phyloP scores from a whole-genome alignment of 495 filamentous ascomycete genomes.

The Neurospora sp. region DNA sequence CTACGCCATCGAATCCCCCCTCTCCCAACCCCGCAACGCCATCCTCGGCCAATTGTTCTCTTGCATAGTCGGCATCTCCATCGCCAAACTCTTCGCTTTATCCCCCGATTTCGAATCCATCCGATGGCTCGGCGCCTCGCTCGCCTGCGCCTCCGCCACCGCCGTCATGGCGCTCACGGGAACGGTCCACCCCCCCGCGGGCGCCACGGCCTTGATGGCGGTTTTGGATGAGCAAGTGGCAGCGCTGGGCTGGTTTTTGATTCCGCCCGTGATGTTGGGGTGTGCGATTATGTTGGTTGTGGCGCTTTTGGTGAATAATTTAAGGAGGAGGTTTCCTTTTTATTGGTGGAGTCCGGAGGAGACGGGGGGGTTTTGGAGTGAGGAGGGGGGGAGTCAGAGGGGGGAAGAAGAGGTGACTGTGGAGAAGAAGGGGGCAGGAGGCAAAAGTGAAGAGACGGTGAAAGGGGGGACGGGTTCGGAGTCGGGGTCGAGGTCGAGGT shows the following conservation, averaged over 20 bases:
- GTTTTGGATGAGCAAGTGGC: constrained; percentile 47
- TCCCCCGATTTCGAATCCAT: constrained; percentile 42
- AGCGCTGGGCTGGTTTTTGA: constrained; percentile 62
- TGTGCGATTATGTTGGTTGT: constrained; percentile 52
- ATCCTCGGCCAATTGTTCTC: constrained; percentile 64
- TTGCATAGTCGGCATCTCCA: constrained; percentile 52
- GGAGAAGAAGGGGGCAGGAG: not conserved
- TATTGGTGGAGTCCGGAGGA: constrained; percentile 64
- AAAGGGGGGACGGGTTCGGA: not conserved
- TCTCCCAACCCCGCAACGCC: constrained; percentile 73
- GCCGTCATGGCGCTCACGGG: constrained; percentile 66
- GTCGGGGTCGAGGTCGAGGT: not conserved
- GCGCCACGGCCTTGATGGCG: constrained; percentile 75
- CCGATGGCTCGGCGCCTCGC: constrained; percentile 57
- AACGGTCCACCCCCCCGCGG: constrained; percentile 79
- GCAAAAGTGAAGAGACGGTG: constrained; percentile 1
- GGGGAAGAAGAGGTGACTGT: not conserved
- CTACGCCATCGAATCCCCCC: constrained; percentile 65
- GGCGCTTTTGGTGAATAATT: constrained; percentile 69
- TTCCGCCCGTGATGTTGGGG: constrained; percentile 58
- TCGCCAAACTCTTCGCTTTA: constrained; percentile 61
- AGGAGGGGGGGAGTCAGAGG: not conserved
- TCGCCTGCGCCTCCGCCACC: constrained; percentile 60
- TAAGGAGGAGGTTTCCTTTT: constrained; percentile 62
- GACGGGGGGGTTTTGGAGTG: constrained; percentile 25